Base-by-base conservation (phyloP, 73 alveolate species). In the Paramecium sonneborni region DNA sequence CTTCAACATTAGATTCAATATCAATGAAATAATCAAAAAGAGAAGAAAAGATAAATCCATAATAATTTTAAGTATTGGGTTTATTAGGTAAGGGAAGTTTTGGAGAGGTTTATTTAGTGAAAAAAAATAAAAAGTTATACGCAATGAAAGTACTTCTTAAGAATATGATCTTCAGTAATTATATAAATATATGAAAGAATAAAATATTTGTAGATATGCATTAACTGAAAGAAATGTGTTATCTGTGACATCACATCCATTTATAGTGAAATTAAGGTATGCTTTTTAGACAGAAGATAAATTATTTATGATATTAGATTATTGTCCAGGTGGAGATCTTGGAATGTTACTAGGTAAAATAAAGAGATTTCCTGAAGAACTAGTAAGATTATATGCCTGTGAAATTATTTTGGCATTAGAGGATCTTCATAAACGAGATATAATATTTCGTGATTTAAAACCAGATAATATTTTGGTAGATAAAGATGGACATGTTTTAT, bases 261-360 rank as follows among this genome's bases (percentile, higher is more conserved):
- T 97, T 84, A 88, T 97, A 8, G 98, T 96, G 11, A 92, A 92
- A 85, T 93, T 97, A 69, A 92, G 97, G 76, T 97, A 85, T 92
- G 99, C 99, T 1, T 97, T 97, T 85, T 97, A 97, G 92, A 95
- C 99, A 21, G 87, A 95, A 37, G 98, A 95, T 76, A 96, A 96
- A 69, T 82, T 97, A 68, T 97, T 94, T 90, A 84, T 97, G 89
- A 95, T 97, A 32, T 67, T 96, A 7, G 98, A 96, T 57, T 97
- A 94, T 85, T 95, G 98, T 85, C 99, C 99, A 8, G 99, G 99
- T 38, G 99, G 99, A 18, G 99, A 97, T 85, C 95, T 97, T 46
- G 96, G 97, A 0, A 94, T 93, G 62, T 96, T 95, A 57, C 92
- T 97, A 5, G 93, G 95, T 67, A 88, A 91, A 11, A 97, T 95